Evolutionary conservation across 176 grass and related monocot genomes (phyloP).

Genomic region (Canna indica): DNA sequence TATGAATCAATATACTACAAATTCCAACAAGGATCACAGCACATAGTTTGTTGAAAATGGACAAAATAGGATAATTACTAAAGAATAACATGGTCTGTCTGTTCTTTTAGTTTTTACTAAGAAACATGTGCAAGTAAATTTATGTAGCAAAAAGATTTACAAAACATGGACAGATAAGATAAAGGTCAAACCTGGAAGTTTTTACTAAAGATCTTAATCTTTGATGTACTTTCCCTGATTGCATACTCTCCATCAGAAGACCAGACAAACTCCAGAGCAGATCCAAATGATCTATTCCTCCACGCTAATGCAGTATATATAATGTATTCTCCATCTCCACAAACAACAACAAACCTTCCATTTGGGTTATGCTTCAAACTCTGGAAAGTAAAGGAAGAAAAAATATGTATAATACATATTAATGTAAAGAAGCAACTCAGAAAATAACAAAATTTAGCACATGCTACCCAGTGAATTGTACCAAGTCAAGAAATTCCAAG

Average conservation of each 20-base stretch:
- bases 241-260: constrained; percentile 95
- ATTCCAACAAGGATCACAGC: no score
- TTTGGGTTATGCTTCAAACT: constrained; percentile 98
- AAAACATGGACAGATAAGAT: neutral
- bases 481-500: neutral
- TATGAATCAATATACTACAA: no score
- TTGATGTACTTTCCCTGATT: constrained; percentile 88
- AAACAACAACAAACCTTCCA: constrained; percentile 93
- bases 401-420: neutral
- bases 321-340: constrained; percentile 96
- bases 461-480: neutral
- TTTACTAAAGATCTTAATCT: constrained; percentile 84
- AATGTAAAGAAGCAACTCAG: neutral
- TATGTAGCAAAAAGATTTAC: neutral
- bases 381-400: constrained; percentile 39
- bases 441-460: neutral
- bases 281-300: constrained; percentile 98
- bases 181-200: constrained; percentile 61
- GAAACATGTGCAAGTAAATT: neutral
- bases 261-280: constrained; percentile 85
- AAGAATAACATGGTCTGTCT: neutral
- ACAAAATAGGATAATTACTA: no score
- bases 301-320: constrained; percentile 93
- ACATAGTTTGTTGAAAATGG: no score
- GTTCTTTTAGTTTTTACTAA: neutral